A percentile compares a stretch with the other conserved stretches of the same genome.
Evolutionary conservation across 192 early-diverging fungal genomes (phyloP).

Genomic region (Podila epicladia): DNA sequence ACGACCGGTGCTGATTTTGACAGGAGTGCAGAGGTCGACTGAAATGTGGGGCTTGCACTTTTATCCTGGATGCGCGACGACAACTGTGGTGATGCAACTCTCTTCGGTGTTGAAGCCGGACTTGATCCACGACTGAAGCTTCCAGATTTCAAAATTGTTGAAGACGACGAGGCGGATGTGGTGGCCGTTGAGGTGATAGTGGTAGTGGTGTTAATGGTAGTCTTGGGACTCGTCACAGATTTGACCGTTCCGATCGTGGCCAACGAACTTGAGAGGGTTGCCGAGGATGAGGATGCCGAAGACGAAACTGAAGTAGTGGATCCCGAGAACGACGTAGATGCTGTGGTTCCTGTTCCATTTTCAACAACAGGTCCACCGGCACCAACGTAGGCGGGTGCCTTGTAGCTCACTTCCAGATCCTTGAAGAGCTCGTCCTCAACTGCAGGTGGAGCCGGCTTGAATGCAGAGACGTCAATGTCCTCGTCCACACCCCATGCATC

Average conservation of each 20-base stretch:
- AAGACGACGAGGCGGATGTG: background rate
- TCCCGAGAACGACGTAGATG: background rate
- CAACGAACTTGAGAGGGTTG: constrained; percentile 11
- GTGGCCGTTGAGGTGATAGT: background rate
- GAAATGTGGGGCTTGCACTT: background rate
- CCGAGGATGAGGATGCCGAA: constrained; percentile 25
- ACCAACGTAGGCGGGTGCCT: constrained; percentile 33
- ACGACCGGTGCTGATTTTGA: background rate
- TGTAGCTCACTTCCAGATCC: constrained; percentile 44
- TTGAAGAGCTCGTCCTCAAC: constrained; percentile 46
- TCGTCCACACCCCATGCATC: constrained; percentile 40
- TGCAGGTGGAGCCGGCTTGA: constrained; percentile 5
- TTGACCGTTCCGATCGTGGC: background rate
- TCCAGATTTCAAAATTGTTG: background rate
- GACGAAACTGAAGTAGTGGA: constrained; percentile 19
- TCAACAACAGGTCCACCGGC: background rate
- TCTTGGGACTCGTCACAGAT: background rate
- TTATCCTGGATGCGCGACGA: background rate
- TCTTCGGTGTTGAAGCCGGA: constrained; percentile 21
- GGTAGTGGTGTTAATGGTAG: background rate
- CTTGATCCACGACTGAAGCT: constrained; percentile 14
- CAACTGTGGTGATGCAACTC: constrained; percentile 29
- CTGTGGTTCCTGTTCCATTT: background rate
- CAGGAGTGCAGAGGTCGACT: background rate
- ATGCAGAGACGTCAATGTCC: constrained; percentile 20